These are phyloP conservation scores for Backusella tuberculispora DNA, from an alignment of 192 early-diverging fungal genomes.

Conservation along the genomic window DNA sequence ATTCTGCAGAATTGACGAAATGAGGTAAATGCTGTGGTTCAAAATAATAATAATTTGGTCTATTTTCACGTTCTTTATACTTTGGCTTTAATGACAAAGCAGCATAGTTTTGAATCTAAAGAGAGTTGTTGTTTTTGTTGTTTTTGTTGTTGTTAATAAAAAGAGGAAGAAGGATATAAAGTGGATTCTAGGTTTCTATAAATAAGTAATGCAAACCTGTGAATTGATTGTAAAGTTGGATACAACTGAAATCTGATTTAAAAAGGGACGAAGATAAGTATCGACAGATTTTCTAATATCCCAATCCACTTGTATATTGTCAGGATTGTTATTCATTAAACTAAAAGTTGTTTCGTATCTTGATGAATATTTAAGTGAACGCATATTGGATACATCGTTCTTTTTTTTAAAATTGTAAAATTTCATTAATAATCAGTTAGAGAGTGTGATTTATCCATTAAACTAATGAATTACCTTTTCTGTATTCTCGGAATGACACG, in stretches of 20 bases:
- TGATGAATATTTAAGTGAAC: conserved; percentile 83
- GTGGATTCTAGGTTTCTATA: not conserved
- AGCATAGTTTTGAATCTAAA: conserved; percentile 77
- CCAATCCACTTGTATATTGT: conserved; percentile 74
- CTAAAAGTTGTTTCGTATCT: conserved; percentile 87
- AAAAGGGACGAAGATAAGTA: conserved; percentile 72
- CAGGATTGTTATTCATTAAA: conserved; percentile 84
- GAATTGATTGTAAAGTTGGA: conserved; percentile 80
- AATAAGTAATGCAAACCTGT: conserved; percentile 46
- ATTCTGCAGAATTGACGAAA: conserved; percentile 96
- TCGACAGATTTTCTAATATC: conserved; percentile 75
- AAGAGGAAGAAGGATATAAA: not conserved
- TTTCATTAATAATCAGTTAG: no score
- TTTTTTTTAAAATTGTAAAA: no score
- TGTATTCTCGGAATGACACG: conserved; percentile 17
- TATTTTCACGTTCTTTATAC: conserved; percentile 44
- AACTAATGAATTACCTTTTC: conserved; percentile 17
- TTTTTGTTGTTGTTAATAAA: not conserved
- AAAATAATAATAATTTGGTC: conserved; percentile 56
- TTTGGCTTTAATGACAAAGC: conserved; percentile 72
- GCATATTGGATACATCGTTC: conserved; percentile 54
- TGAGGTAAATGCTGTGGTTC: conserved; percentile 75
- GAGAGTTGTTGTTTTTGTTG: not conserved
- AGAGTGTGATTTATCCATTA: no score
- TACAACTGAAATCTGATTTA: conserved; percentile 67